Conservation (phyloP, 495 filamentous ascomycete genomes). For the Stereocaulon alpinum region DNA sequence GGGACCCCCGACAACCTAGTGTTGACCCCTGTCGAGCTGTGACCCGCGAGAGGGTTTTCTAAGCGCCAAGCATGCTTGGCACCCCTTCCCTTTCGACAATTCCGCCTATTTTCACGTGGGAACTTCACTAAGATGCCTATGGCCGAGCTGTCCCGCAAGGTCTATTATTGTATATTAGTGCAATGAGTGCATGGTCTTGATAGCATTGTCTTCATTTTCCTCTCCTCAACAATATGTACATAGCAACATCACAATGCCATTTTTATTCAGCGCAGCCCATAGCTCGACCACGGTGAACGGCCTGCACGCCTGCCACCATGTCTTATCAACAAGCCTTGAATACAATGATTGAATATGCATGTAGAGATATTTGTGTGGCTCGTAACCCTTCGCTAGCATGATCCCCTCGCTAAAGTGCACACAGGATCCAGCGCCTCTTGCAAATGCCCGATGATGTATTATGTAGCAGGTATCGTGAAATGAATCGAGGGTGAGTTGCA, state of each 20-base stretch:
- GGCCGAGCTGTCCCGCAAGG: too few relatives aligned
- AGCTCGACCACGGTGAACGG: conserved; percentile 1
- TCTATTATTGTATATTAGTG: too few relatives aligned
- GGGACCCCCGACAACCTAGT: too few relatives aligned
- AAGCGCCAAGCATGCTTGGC: too few relatives aligned
- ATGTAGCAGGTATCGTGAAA: conserved; percentile 4
- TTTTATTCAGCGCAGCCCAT: not conserved
- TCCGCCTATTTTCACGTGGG: too few relatives aligned
- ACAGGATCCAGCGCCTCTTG: conserved; percentile 8
- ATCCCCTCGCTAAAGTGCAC: conserved; percentile 7
- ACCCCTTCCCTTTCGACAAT: too few relatives aligned
- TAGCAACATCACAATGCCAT: not conserved
- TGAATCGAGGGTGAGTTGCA: not conserved
- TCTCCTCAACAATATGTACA: conserved; percentile 11
- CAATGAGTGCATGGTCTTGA: too few relatives aligned
- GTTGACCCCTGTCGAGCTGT: too few relatives aligned
- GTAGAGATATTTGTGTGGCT: not conserved
- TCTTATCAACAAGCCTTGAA: not conserved
- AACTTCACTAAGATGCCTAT: too few relatives aligned
- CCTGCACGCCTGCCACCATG: conserved; percentile 13
- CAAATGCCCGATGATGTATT: conserved; percentile 11
- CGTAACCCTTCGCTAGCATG: conserved; percentile 1
- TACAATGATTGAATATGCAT: not conserved
- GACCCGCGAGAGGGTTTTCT: too few relatives aligned
- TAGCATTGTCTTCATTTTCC: not conserved